Evolutionary conservation across 306 rosid genomes (phyloP), one percentile per base, ranked within the genome.

Genomic region (Potentilla sterilis): DNA sequence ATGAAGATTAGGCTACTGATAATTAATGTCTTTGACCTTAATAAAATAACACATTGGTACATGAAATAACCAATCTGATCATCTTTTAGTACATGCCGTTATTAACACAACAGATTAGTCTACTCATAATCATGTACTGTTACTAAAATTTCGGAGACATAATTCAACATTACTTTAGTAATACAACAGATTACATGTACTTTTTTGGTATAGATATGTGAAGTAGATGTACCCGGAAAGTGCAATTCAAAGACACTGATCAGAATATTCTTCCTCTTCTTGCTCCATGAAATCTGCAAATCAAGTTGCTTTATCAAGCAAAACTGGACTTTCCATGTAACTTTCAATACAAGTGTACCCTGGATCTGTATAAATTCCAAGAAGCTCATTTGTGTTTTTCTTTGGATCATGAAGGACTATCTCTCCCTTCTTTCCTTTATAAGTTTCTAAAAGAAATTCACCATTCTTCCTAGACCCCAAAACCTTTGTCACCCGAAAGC

Each of bases 331-430:
- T 21, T 61, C 70, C 37, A 35, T 59, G 59, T 61, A 74, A 61
- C 11, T 10, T 46, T 43, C 69, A 24, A 32, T n/a, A 63, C 70
- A 43, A 3, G 70, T 44, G 47, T 32, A 74, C 22, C 70, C 47
- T 2, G 58, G 61, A 61, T 74, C 78, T 10, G 70, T 74, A 16
- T 16, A 38, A 11, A 74, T 35, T 35, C 61, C 61, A 12, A 44
- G 35, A 47, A 6, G 21, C 47, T 75, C 48, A 44, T 61, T 74
- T 16, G 1, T 63, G 19, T 28, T 62, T 11, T 51, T 64, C 16
- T 15, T 49, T 1, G 73, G 67, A 49, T 78, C 47, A 21, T 72
- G 70, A 38, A 70, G 43, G n/a, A 71, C 58, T 15, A 78, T n/a
- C 67, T 64, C 73, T 37, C 77, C 77, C 7, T 5, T 74, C 35